These are phyloP conservation scores for Crithidia sp. DNA, from an alignment of 208 protist genomes.

Conservation along the genomic window DNA sequence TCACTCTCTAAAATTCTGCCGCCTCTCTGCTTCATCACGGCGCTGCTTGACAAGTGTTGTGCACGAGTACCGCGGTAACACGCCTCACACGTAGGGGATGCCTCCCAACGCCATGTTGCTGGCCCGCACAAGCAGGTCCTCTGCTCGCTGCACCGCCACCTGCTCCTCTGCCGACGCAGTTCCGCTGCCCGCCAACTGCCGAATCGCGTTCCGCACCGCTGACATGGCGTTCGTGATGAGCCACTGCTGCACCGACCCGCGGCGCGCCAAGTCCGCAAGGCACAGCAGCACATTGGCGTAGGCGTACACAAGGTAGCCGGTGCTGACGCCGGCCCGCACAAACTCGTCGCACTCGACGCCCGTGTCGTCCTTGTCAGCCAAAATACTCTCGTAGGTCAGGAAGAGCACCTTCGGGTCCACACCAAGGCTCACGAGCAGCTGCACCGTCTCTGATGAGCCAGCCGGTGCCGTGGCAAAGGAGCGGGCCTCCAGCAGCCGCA, in stretches of 20 bases:
- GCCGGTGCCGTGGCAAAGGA: constrained; percentile 42
- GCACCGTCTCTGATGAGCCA: constrained; percentile 55
- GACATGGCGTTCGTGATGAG: constrained; percentile 31
- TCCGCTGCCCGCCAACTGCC: constrained; percentile 3
- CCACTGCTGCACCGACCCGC: constrained; percentile 43
- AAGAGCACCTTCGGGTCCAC: constrained; percentile 78
- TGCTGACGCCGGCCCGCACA: constrained; percentile 28
- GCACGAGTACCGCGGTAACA: too few relatives aligned
- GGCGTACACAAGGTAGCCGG: constrained; percentile 63
- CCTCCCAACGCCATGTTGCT: constrained; percentile 10
- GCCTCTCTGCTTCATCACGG: too few relatives aligned
- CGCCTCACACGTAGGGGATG: neutral
- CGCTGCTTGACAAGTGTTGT: too few relatives aligned
- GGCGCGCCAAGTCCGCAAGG: constrained; percentile 45
- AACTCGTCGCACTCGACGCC: constrained; percentile 38
- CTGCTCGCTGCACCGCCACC: constrained; percentile 18
- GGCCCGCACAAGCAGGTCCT: constrained; percentile 26
- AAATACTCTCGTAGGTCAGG: constrained; percentile 59
- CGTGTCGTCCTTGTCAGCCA: constrained; percentile 56
- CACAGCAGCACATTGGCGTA: constrained; percentile 57
- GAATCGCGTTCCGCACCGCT: constrained; percentile 29
- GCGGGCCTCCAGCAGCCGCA: constrained; percentile 69
- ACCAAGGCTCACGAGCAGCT: constrained; percentile 65
- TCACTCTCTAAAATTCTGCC: too few relatives aligned
- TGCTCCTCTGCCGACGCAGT: constrained; percentile 9